Percentiles rank a stretch among this genome's conserved stretches.
Evolutionary conservation across 257 asterid genomes (phyloP).

Genomic region (Solanum megistacrolobum): DNA sequence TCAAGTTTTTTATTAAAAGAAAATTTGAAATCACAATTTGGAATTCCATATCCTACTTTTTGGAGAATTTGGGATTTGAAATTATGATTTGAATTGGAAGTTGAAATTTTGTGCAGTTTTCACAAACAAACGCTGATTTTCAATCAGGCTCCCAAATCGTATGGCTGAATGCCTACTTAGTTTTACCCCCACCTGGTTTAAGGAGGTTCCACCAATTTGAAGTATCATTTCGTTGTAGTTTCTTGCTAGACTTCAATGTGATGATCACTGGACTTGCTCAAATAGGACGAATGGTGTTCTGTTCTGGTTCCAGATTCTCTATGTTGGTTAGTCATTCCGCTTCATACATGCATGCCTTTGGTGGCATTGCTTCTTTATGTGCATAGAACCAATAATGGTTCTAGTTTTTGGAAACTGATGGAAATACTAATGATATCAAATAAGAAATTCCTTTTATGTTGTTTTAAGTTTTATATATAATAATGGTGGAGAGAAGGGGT

Average conservation of each 20-base stretch:
- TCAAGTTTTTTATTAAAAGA: not conserved
- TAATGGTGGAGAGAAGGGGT: not conserved
- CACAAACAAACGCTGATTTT: not conserved
- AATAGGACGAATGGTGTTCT: not conserved
- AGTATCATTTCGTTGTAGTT: not conserved
- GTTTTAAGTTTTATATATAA: not conserved
- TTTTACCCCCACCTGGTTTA: not conserved
- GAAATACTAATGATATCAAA: not conserved
- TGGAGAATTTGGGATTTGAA: not conserved
- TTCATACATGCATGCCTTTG: not conserved
- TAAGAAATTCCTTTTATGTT: not conserved
- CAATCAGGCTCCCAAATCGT: not conserved
- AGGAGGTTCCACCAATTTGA: not conserved
- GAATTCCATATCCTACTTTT: not conserved
- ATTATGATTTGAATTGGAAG: not conserved
- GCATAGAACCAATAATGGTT: not conserved
- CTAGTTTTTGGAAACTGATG: not conserved
- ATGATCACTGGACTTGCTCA: not conserved
- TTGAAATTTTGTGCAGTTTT: not conserved
- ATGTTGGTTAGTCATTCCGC: not conserved
- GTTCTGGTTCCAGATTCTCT: not conserved
- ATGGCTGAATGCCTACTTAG: not conserved
- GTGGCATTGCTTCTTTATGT: not conserved
- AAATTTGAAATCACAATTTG: not conserved
- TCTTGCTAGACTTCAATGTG: not conserved